Conservation (phyloP, 495 filamentous ascomycete genomes). For the Aspergillus panamensis region DNA sequence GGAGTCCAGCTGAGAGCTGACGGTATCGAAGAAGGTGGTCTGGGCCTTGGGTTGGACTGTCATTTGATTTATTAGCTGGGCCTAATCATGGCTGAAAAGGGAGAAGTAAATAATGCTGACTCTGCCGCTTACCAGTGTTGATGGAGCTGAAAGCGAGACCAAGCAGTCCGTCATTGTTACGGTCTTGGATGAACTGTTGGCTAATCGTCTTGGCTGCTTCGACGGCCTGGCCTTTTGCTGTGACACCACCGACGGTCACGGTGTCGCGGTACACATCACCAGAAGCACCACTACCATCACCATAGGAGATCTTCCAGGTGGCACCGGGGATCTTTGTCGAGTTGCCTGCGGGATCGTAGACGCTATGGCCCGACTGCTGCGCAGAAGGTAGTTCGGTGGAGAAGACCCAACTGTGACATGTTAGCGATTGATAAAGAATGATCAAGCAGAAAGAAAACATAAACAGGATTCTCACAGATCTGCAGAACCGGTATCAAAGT, state of each 20-base stretch:
- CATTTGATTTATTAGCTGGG: background rate
- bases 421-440: background rate
- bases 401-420: slow-evolving; percentile 46
- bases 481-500: slow-evolving; percentile 73
- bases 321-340: slow-evolving; percentile 49
- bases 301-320: slow-evolving; percentile 67
- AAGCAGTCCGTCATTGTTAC: slow-evolving; percentile 64
- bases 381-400: slow-evolving; percentile 43
- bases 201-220: slow-evolving; percentile 64
- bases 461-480: slow-evolving; percentile 58
- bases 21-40: slow-evolving; percentile 73
- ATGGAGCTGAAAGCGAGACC: slow-evolving; percentile 68
- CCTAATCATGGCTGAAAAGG: background rate
- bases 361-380: slow-evolving; percentile 53
- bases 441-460: background rate
- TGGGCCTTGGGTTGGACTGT: slow-evolving; percentile 53
- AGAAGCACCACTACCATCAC: slow-evolving; percentile 62
- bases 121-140: slow-evolving; percentile 49
- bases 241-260: slow-evolving; percentile 63
- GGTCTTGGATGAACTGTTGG: slow-evolving; percentile 53
- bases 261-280: slow-evolving; percentile 68
- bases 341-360: slow-evolving; percentile 57
- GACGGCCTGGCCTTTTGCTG: slow-evolving; percentile 62
- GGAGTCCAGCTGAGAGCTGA: slow-evolving; percentile 51
- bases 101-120: background rate